phyloP scores from a whole-genome alignment of 75 land plant species.

The Gnetum montanum region DNA sequence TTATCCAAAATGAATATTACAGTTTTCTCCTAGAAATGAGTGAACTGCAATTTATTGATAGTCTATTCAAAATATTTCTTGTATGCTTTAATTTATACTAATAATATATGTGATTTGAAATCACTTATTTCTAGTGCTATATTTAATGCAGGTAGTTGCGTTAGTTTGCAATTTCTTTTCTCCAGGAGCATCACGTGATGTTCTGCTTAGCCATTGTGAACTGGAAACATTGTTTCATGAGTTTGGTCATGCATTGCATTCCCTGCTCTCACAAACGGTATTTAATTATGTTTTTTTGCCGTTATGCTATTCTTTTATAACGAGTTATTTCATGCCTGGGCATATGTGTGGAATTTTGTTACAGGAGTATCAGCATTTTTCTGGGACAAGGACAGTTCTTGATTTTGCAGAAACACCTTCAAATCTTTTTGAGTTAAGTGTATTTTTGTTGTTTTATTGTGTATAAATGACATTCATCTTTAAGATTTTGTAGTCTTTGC shows the following conservation, averaged over 20 bases:
- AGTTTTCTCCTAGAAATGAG: too few relatives aligned
- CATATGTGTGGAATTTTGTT: constrained; percentile 1
- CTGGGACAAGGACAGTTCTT: constrained; percentile 90
- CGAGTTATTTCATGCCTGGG: neutral
- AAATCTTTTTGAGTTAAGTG: constrained; percentile 96
- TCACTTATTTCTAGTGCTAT: neutral
- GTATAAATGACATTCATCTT: neutral
- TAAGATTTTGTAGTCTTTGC: neutral
- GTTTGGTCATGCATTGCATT: constrained; percentile 98
- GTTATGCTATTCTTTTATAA: neutral
- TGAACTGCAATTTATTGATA: too few relatives aligned
- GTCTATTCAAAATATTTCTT: too few relatives aligned
- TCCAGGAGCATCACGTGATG: constrained; percentile 26
- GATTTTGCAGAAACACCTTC: constrained; percentile 96
- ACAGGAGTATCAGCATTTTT: constrained; percentile 97
- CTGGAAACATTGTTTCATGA: constrained; percentile 95
- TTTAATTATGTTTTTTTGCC: neutral
- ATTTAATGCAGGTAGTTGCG: constrained; percentile 64
- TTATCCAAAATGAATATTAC: too few relatives aligned
- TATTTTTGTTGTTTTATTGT: constrained; percentile 1
- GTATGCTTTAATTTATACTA: too few relatives aligned
- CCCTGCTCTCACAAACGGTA: constrained; percentile 93
- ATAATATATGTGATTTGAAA: neutral
- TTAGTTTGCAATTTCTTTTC: constrained; percentile 81
- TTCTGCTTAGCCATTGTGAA: constrained; percentile 71